Percentiles rank a stretch among this genome's conserved stretches.
Evolutionary conservation across 2,329 filamentous ascomycete genomes (phyloP).

Genomic region (Drechslerella coelobrocha): DNA sequence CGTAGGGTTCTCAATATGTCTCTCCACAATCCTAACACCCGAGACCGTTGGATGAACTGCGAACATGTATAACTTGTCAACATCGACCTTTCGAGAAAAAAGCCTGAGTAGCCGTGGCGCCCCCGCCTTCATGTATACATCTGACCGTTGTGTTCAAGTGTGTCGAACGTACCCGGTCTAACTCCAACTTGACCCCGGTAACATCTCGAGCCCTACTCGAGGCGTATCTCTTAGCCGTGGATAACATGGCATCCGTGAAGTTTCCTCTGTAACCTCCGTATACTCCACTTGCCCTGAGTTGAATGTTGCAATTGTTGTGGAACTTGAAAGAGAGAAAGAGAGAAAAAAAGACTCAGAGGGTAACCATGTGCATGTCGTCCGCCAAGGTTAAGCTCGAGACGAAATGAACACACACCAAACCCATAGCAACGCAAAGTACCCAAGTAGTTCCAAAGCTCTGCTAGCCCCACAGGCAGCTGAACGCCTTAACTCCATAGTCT

Average conservation of each 20-base stretch:
- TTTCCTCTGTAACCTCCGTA: background rate
- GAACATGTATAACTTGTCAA: constrained; percentile 22
- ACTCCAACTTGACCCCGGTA: constrained; percentile 24
- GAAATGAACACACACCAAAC: constrained; percentile 6
- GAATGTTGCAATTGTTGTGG: constrained; percentile 13
- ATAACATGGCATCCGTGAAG: constrained; percentile 42
- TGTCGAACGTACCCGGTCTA: constrained; percentile 43
- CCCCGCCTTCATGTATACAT: background rate
- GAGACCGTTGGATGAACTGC: constrained; percentile 45
- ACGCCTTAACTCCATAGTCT: too few relatives aligned
- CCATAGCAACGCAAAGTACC: background rate
- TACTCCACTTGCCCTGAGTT: background rate
- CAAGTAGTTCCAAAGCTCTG: too few relatives aligned
- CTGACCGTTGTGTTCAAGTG: background rate
- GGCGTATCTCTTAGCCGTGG: constrained; percentile 34
- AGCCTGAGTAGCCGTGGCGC: background rate
- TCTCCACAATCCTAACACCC: constrained; percentile 41
- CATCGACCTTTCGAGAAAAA: background rate
- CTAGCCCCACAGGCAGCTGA: too few relatives aligned
- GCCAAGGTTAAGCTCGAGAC: constrained; percentile 5
- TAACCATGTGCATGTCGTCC: background rate
- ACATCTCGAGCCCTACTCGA: constrained; percentile 22
- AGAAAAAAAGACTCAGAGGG: background rate
- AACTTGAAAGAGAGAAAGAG: background rate
- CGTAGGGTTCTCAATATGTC: constrained; percentile 34